Percentiles rank a stretch among this genome's conserved stretches.
Conservation (phyloP, 805 yeast species). For the Saturnispora zaruensis region DNA sequence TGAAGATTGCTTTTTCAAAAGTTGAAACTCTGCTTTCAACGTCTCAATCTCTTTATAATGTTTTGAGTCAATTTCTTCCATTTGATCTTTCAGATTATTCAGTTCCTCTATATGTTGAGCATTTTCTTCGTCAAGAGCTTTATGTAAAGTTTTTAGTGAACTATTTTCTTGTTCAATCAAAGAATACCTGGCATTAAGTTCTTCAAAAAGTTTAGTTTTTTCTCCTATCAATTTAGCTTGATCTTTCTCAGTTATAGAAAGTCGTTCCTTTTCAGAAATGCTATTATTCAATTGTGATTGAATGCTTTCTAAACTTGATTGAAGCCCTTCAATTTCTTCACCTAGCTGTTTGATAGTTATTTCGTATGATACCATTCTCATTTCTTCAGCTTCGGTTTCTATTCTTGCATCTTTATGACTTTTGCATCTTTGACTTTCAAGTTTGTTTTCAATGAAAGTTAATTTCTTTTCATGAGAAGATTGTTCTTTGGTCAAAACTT, state of each 20-base stretch:
- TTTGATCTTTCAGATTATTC: neutral
- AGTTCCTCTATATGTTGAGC: neutral
- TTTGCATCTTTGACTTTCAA: neutral
- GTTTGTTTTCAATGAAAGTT: neutral
- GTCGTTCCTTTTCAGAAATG: neutral
- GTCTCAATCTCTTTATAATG: neutral
- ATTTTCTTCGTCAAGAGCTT: neutral
- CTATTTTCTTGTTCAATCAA: neutral
- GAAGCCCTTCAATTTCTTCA: constrained; percentile 7
- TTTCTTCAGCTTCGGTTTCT: neutral
- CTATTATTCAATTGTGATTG: neutral
- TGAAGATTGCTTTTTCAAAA: neutral
- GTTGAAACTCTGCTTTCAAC: neutral
- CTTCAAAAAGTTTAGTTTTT: neutral
- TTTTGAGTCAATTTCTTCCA: neutral
- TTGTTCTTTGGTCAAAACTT: neutral
- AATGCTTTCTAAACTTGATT: neutral
- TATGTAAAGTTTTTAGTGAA: neutral
- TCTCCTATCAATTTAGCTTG: neutral
- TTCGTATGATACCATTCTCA: constrained; percentile 6
- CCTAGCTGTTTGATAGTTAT: constrained; percentile 4
- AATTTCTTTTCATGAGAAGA: neutral
- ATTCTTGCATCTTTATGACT: neutral
- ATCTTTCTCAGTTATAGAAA: neutral
- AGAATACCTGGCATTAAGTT: neutral